Conservation (phyloP, 495 filamentous ascomycete species). For the Penicillium paxilli region DNA sequence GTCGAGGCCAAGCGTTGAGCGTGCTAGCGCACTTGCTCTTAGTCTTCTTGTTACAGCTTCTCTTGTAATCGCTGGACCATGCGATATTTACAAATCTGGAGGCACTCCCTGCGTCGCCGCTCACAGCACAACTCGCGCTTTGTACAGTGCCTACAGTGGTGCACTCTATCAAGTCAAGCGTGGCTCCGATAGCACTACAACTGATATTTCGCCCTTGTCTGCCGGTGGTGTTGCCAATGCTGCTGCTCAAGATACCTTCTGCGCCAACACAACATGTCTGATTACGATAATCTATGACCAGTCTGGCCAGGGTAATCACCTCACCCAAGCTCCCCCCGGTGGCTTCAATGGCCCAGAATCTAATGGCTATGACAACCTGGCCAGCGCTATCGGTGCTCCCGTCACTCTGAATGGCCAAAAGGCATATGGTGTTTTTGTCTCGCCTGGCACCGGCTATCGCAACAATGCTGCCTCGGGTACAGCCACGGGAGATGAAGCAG, state of each 20-base stretch:
- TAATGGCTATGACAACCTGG: constrained; percentile 55
- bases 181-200: constrained; percentile 47
- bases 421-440: constrained; percentile 58
- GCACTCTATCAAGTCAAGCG: constrained; percentile 57
- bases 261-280: constrained; percentile 54
- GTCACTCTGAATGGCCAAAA: constrained; percentile 58
- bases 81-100: constrained; percentile 55
- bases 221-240: constrained; percentile 60
- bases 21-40: constrained; percentile 32
- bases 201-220: constrained; percentile 45
- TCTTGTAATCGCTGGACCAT: constrained; percentile 51
- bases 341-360: constrained; percentile 52
- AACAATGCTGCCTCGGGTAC: constrained; percentile 49
- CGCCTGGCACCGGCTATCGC: constrained; percentile 56
- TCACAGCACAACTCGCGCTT: constrained; percentile 60
- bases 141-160: constrained; percentile 51
- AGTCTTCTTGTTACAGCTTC: constrained; percentile 39
- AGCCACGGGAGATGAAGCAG: constrained; percentile 51
- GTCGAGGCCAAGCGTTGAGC: constrained; percentile 33
- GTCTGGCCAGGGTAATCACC: constrained; percentile 56
- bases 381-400: constrained; percentile 56
- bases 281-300: constrained; percentile 63
- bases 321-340: constrained; percentile 56
- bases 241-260: constrained; percentile 57
- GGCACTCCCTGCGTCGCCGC: constrained; percentile 57